These are phyloP conservation scores for Triticum dicoccoides DNA, from an alignment of 176 grass and related monocot genomes.

Conservation along the genomic window DNA sequence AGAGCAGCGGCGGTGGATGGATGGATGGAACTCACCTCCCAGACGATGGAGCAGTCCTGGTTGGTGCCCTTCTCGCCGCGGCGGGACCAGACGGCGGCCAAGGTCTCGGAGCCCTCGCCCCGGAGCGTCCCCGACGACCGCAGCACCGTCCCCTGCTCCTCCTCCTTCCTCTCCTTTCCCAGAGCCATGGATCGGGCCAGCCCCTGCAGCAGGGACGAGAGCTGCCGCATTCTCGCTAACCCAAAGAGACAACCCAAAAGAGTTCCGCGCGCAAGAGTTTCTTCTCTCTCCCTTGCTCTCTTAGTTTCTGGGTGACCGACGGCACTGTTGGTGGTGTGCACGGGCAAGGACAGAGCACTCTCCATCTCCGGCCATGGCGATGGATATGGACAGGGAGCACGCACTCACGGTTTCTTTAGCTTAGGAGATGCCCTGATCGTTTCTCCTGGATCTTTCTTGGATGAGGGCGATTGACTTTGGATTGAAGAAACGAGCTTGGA, in stretches of 20 bases:
- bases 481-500: constrained; percentile 21
- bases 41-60: constrained; percentile 94
- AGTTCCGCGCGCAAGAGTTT: neutral
- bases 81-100: constrained; percentile 69
- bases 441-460: constrained; percentile 14
- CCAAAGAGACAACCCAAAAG: too few relatives aligned
- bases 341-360: constrained; percentile 19
- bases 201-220: constrained; percentile 76
- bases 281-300: neutral
- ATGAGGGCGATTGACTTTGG: neutral
- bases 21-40: constrained; percentile 43
- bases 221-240: constrained; percentile 56
- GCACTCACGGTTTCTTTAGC: neutral
- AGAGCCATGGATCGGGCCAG: constrained; percentile 69
- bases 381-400: neutral
- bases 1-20: neutral
- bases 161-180: constrained; percentile 36
- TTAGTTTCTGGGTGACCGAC: too few relatives aligned
- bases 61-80: constrained; percentile 93
- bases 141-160: constrained; percentile 41
- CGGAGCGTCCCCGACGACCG: constrained; percentile 62
- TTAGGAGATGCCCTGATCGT: neutral
- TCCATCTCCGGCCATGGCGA: neutral
- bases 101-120: constrained; percentile 46
- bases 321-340: neutral